phyloP scores from a whole-genome alignment of 2,329 filamentous ascomycete species.

The Colletotrichum melonis region DNA sequence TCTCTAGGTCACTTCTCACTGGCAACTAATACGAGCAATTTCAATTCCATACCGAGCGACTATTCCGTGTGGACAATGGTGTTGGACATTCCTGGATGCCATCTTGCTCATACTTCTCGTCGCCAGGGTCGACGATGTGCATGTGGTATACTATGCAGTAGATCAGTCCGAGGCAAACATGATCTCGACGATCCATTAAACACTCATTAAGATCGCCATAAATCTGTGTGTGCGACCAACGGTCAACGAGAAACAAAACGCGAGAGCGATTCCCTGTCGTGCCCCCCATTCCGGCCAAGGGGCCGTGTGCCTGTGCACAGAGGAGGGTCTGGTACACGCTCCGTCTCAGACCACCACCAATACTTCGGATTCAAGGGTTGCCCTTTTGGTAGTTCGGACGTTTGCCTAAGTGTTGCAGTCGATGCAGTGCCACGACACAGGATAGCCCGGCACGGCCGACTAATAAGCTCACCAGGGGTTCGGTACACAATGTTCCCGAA shows the following conservation, averaged over 20 bases:
- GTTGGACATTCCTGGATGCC: background rate
- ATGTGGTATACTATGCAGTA: background rate
- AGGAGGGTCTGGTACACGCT: constrained; percentile 7
- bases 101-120: too few relatives aligned
- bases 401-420: background rate
- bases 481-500: background rate
- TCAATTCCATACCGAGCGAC: background rate
- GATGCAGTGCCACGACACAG: background rate
- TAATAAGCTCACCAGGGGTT: background rate
- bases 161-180: background rate
- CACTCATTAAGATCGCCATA: background rate
- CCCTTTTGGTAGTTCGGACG: constrained; percentile 26
- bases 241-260: background rate
- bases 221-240: background rate
- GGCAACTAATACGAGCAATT: background rate
- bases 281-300: background rate
- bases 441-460: background rate
- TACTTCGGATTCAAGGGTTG: constrained; percentile 16
- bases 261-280: background rate
- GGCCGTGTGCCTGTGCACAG: constrained; percentile 10
- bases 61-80: too few relatives aligned
- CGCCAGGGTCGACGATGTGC: background rate
- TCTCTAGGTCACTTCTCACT: background rate
- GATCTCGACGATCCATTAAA: background rate
- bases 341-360: constrained; percentile 16